phyloP scores from a whole-genome alignment of 73 alveolate genomes.

The Strombidium stylifer region DNA sequence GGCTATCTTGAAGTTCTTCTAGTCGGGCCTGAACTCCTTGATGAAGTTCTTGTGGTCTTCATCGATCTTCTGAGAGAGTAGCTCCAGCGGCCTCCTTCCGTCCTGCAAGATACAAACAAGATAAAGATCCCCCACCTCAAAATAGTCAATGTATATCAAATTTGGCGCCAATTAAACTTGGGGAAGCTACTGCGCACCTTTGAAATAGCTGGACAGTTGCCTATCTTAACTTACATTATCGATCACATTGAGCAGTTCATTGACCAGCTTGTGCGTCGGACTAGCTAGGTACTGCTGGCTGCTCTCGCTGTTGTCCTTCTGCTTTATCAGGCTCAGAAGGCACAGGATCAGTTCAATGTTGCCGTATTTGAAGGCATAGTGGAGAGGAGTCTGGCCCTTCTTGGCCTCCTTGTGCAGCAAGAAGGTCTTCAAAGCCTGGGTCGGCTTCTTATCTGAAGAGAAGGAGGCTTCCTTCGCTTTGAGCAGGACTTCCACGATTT shows the following conservation, averaged over 20 bases:
- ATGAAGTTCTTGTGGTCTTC: constrained; percentile 31
- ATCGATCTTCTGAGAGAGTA: constrained; percentile 24
- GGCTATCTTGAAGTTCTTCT: constrained; percentile 14
- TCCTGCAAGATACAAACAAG: not conserved
- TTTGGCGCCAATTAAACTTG: too few species aligned
- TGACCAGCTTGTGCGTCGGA: too few species aligned
- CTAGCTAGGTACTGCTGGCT: too few species aligned
- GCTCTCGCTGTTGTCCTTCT: constrained; percentile 13
- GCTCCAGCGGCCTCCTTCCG: constrained; percentile 38
- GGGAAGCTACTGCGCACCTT: too few species aligned
- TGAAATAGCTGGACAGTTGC: too few species aligned
- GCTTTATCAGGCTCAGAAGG: constrained; percentile 6
- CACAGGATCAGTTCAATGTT: constrained; percentile 22
- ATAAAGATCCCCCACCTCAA: too few species aligned
- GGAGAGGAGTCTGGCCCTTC: constrained; percentile 9
- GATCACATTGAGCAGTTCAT: constrained; percentile 11
- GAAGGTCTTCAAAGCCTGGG: too few species aligned
- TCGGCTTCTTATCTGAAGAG: constrained; percentile 7
- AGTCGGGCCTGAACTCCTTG: constrained; percentile 15
- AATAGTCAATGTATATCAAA: too few species aligned
- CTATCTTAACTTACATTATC: constrained; percentile 34
- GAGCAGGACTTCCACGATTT: constrained; percentile 2
- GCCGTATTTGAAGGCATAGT: constrained; percentile 27
- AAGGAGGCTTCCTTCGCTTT: not conserved
- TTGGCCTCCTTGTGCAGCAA: too few species aligned